Percentiles rank a stretch among this genome's conserved stretches.
Evolutionary conservation across 768 basidiomycete genomes (phyloP).

Genomic region (Leccinum ochraceum): DNA sequence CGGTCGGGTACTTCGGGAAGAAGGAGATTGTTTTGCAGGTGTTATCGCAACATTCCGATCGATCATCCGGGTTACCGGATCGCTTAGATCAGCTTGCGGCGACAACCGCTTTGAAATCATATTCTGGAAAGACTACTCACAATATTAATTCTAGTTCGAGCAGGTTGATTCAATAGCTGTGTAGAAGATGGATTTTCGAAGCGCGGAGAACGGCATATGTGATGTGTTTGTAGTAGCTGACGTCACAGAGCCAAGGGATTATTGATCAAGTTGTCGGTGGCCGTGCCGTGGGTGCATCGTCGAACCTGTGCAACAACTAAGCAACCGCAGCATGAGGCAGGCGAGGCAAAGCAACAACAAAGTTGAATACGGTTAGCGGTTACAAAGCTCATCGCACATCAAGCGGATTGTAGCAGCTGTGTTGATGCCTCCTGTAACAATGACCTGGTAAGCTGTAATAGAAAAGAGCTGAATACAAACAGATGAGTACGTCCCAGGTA

Average conservation of each 20-base stretch:
- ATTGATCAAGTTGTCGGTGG: not conserved
- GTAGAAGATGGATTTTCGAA: not conserved
- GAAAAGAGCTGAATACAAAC: not conserved
- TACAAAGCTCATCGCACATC: not conserved
- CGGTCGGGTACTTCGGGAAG: slow-evolving; percentile 40
- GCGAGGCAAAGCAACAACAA: slow-evolving; percentile 53
- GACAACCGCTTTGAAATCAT: too few relatives aligned
- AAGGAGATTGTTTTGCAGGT: not conserved
- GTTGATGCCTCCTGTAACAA: not conserved
- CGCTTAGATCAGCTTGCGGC: not conserved
- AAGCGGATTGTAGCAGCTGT: not conserved
- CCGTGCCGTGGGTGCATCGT: not conserved
- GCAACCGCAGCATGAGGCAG: slow-evolving; percentile 54
- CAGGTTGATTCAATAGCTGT: too few relatives aligned
- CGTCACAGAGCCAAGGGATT: not conserved
- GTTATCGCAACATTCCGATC: not conserved
- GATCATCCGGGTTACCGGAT: not conserved
- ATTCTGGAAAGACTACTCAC: too few relatives aligned
- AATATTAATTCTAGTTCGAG: too few relatives aligned
- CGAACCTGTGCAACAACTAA: slow-evolving; percentile 9
- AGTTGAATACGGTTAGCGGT: slow-evolving; percentile 62
- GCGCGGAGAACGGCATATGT: not conserved
- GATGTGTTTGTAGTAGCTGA: not conserved
- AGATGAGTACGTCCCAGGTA: slow-evolving; percentile 49
- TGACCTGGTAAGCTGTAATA: not conserved